Base-by-base conservation (phyloP, 148 eudicot species). In the Drosera capensis region DNA sequence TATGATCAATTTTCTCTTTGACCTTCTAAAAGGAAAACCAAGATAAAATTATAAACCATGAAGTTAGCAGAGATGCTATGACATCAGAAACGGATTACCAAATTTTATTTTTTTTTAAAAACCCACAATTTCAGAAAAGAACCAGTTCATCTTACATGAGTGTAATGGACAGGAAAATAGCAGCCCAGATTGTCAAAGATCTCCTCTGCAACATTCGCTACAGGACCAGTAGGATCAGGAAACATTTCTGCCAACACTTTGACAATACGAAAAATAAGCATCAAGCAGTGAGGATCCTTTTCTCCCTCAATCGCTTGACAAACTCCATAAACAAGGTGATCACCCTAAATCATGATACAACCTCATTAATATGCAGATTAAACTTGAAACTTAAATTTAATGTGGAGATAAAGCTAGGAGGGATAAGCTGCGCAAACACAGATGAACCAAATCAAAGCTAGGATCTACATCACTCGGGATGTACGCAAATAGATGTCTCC, bases 281-380 rank as follows among this genome's bases (percentile, higher is more conserved):
- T 49, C 69, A 90, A 71, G 64, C 95, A 90, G 15, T 84, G 66
- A 42, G 97, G 97, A 71, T 90, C 95, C 49, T 75, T 80, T 55
- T 90, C 95, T 53, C 77, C 92, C 19, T 90, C 97, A 41, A 90
- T 68, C 57, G 87, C 81, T 68, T 65, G 93, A 70, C 97, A 83
- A 46, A 78, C 51, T 62, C 77, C 93, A 69, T 68, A 75, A 6
- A 80, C 49, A 55, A 90, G 61, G 28, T 62, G 54, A 65, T 78
- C 95, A 54, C 80, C 97, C 95, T 84, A 50, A 30, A 60, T 39
- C 34, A 46, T 18, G 37, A 25, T 23, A 44, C n/a, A 36, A 48
- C 20, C 24, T 3, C 0, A 5, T 41, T 45, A 7, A 41, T 28
- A 30, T 24, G 22, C 12, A 30, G 37, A 39, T 9, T 22, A 18